Evolutionary conservation across 192 early-diverging fungal genomes (phyloP), one percentile per base, ranked within the genome.

Genomic region (Borealophlyctis nickersoniae): DNA sequence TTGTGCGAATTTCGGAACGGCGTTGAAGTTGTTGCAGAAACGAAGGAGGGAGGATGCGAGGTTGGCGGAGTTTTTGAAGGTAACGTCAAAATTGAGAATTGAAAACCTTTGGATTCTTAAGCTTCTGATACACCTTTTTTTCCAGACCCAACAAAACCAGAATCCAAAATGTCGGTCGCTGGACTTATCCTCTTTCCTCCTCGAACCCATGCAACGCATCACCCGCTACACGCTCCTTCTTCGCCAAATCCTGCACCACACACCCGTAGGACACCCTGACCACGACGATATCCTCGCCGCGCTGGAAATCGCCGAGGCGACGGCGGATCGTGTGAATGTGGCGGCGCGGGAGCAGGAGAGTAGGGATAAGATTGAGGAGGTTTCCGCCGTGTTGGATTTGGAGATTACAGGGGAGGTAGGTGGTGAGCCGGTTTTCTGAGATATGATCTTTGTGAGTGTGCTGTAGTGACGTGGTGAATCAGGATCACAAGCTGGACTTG

Each of bases 131-230:
- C 54, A 34, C 19, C 2, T 55, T 50, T 32, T 23, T 31, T 19
- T 27, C 33, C 57, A 63, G 39, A 75, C 87, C 78, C 72, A 71
- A 54, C 79, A 81, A 16, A 77, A 80, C 52, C 73, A 73, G 11
- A 79, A 81, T 36, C 85, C 87, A 1, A 65, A 73, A 29, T 92
- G 88, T 65, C 84, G 87, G 0, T 77, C 77, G 35, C 66, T 93
- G 31, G 91, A 93, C 64, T 78, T 93, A 9, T 88, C 84, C 0
- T 87, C 86, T 29, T 93, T 87, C 59, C 73, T 93, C 33, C 66
- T 85, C 36, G 54, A 72, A 53, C 83, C 83, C 29, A 83, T 85
- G 81, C 83, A 85, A 62, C 53, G 83, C 16, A 75, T 85, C 53
- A 83, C 83, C 16, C 67, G 83, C 36, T 85, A 85, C 57, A 56